Evolutionary conservation across 129 eudicot species (phyloP).

Genomic region (Sambucus nigra): DNA sequence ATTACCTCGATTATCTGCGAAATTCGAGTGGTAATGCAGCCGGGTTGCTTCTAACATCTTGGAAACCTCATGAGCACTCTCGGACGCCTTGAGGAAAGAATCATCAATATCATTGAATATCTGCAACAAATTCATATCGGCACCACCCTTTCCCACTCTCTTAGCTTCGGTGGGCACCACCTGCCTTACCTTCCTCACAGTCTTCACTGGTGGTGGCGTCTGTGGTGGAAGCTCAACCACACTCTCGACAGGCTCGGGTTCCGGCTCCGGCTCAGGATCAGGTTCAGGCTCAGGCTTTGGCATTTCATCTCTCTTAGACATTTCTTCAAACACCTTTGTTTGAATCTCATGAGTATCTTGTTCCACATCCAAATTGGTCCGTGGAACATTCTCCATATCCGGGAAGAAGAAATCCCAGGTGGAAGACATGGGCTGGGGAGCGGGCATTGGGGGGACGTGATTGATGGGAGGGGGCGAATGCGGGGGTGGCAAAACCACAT

Average conservation of each 20-base stretch:
- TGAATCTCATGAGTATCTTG: slow-evolving; percentile 27
- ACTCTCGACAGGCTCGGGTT: neutral
- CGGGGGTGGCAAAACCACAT: slow-evolving; percentile 30
- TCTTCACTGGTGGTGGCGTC: slow-evolving; percentile 19
- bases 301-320: slow-evolving; percentile 17
- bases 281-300: neutral
- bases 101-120: slow-evolving; percentile 76
- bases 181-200: slow-evolving; percentile 36
- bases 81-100: slow-evolving; percentile 74
- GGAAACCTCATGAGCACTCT: slow-evolving; percentile 88
- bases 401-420: slow-evolving; percentile 58
- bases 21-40: slow-evolving; percentile 94
- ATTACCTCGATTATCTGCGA: slow-evolving; percentile 79
- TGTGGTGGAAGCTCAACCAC: slow-evolving; percentile 26
- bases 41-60: slow-evolving; percentile 91
- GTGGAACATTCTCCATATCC: slow-evolving; percentile 33
- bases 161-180: slow-evolving; percentile 33
- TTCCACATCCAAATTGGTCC: slow-evolving; percentile 19
- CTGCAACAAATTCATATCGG: slow-evolving; percentile 38
- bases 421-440: slow-evolving; percentile 34
- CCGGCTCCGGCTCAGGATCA: neutral
- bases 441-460: slow-evolving; percentile 12
- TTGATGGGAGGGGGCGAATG: slow-evolving; percentile 31
- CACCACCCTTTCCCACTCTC: slow-evolving; percentile 29
- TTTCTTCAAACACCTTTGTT: slow-evolving; percentile 33